Base-by-base conservation (phyloP, 495 filamentous ascomycete genomes). In the Neurospora intermedia region DNA sequence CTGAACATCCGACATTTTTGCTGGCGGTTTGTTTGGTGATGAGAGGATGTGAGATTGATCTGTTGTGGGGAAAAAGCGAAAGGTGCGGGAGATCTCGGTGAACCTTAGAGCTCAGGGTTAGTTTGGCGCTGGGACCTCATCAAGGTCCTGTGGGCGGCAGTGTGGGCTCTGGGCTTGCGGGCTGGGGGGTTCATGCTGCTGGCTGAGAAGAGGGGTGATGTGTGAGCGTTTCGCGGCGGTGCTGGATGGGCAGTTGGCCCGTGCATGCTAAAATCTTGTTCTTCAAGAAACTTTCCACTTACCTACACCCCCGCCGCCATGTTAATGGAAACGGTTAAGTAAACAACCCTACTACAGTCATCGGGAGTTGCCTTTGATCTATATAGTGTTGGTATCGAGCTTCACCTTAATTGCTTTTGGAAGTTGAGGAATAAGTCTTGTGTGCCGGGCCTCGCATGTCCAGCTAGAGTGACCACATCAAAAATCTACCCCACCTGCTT, bases 1-100 rank as follows among this genome's bases (percentile, higher is more conserved):
- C 84, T 86, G 84, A 73, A 86, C 78, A 81, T 90, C 89, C 77
- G 88, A 88, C 90, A 92, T 92, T 81, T 80, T 89, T 80, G 78
- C 77, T 69, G 71, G 40, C 62, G 42, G 42, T 72, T 46, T 62
- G 74, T 73, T 69, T 35, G 70, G 48, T 13, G 54, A 69, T 54
- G 69, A 54, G 75, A 73, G 74, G 71, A 54, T 20, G 69, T 31
- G 69, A 69, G 42, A 69, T 70, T 41, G 69, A 41, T 73, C 54
- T 72, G 71, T 73, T 73, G 77, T 74, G 73, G 75, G 71, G 75
- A 73, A 43, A 62, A 70, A 70, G 31, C 62, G 72, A 75, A 71
- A 73, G 72, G 54, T 66, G 54, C 54, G 54, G 54, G 75, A 72
- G 72, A 35, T 72, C 27, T 80, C 75, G 77, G 75, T 76, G 73